Evolutionary conservation across 2,329 filamentous ascomycete species (phyloP), one percentile per base, ranked within the genome.

Genomic region (Proliferodiscus dingleyae): DNA sequence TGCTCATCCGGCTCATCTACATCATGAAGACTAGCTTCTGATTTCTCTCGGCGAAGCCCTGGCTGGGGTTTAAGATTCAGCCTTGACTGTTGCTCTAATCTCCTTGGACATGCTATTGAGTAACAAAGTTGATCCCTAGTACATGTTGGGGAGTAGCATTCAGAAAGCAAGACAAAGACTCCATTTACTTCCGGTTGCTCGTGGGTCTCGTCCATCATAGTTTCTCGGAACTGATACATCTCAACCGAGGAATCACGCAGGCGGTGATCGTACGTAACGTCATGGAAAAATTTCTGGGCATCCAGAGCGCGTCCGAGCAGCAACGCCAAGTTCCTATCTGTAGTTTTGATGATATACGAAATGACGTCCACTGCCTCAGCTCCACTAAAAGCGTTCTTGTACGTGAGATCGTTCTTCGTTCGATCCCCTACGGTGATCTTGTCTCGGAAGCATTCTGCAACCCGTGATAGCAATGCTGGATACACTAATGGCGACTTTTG

Each of bases 241-340:
- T 98, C 93, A 41, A 84, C 85, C 32, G 84, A 80, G n/a, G 91
- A 94, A 67, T 98, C 93, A 67, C 93, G 86, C 59, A 98, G 72
- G 38, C 93, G 81, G 67, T 98, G 93, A 59, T 96, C 91, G 67
- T 98, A 98, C 1, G 91, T 96, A 41, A 97, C 93, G 74, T 98
- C 93, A 70, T 98, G 93, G 65, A 98, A 98, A 71, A 95, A 96
- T 65, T 97, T 97, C 64, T 98, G 93, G 19, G 93, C 93, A 68
- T 98, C 93, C 50, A 98, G 72, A 33, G 93, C 89, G 63, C 93
- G 81, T 51, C 93, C 93, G 13, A 98, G 73, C 8, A 98, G 78
- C 39, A 98, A 73, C 9, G 93, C 93, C 50, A 98, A 73, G 64
- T 98, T 98, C 48, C 93, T 81, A 67, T 98, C 93, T 1, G 89